phyloP scores from a whole-genome alignment of 768 basidiomycete species.

The Coprinellus micaceus region DNA sequence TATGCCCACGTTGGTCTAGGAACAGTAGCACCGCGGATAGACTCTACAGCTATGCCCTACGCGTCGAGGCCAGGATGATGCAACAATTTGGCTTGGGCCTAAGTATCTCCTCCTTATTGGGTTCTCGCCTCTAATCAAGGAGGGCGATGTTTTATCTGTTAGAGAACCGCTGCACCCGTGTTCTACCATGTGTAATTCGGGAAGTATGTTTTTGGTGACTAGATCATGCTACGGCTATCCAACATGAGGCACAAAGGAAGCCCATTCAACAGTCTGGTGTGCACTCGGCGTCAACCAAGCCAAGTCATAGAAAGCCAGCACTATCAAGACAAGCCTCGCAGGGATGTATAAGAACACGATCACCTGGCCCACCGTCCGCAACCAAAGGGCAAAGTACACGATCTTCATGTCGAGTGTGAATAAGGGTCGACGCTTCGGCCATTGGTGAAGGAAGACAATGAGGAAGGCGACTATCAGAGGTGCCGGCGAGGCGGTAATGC shows the following conservation, averaged over 20 bases:
- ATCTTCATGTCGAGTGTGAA: background rate
- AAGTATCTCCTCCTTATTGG: too few relatives aligned
- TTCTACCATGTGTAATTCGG: too few relatives aligned
- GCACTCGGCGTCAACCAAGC: background rate
- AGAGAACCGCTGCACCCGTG: too few relatives aligned
- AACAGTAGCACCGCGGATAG: too few relatives aligned
- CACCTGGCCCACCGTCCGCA: background rate
- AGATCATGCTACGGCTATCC: too few relatives aligned
- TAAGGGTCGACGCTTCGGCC: background rate
- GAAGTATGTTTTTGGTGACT: too few relatives aligned
- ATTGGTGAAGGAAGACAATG: slow-evolving; percentile 8
- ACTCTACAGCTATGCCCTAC: too few relatives aligned
- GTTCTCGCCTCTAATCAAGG: too few relatives aligned
- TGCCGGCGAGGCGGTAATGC: background rate
- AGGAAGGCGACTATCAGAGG: slow-evolving; percentile 1
- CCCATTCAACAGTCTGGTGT: slow-evolving; percentile 8
- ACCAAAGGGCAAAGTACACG: background rate
- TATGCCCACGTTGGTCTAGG: too few relatives aligned
- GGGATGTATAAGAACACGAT: slow-evolving; percentile 1
- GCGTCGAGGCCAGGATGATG: too few relatives aligned
- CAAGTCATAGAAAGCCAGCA: slow-evolving; percentile 10
- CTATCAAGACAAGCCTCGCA: slow-evolving; percentile 6
- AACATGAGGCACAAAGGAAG: slow-evolving; percentile 9
- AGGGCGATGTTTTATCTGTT: too few relatives aligned
- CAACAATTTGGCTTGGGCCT: too few relatives aligned